A percentile compares a stretch with the other conserved stretches of the same genome.
These are phyloP conservation scores for Chlamydomonas sphaeroides DNA, from an alignment of 139 green algal genomes.

Conservation along the genomic window DNA sequence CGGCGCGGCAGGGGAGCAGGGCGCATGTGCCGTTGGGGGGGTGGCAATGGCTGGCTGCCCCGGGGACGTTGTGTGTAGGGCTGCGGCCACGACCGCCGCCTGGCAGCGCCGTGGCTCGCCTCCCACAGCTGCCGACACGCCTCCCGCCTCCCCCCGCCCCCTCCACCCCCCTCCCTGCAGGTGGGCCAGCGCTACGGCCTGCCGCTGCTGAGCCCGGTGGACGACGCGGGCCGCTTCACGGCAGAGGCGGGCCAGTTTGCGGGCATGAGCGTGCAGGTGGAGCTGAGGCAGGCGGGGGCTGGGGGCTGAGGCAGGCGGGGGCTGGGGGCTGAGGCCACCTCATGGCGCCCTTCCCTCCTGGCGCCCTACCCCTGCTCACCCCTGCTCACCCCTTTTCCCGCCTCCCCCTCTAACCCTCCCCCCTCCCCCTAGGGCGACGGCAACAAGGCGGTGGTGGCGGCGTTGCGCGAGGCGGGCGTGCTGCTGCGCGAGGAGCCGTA, in stretches of 20 bases:
- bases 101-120: too few relatives aligned
- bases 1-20: too few relatives aligned
- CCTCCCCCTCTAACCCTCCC: not conserved
- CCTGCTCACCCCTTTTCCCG: not conserved
- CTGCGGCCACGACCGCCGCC: too few relatives aligned
- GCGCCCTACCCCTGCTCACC: not conserved
- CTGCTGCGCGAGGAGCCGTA: conserved; percentile 94
- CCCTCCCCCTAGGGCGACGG: conserved; percentile 70
- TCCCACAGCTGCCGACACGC: too few relatives aligned
- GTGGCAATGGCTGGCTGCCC: too few relatives aligned
- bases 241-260: conserved; percentile 86
- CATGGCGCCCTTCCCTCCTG: not conserved
- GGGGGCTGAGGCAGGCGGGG: not conserved
- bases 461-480: conserved; percentile 61
- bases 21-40: too few relatives aligned
- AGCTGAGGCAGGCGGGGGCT: not conserved
- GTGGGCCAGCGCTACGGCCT: conserved; percentile 89
- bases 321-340: not conserved
- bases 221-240: conserved; percentile 95
- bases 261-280: conserved; percentile 82
- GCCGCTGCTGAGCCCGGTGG: conserved; percentile 92
- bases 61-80: too few relatives aligned
- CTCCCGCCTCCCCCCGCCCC: too few relatives aligned
- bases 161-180: conserved; percentile 45
- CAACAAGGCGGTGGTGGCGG: conserved; percentile 86